Percentiles rank a stretch among this genome's conserved stretches.
These are phyloP conservation scores for Centella asiatica DNA, from an alignment of 129 eudicot genomes.

Conservation along the genomic window DNA sequence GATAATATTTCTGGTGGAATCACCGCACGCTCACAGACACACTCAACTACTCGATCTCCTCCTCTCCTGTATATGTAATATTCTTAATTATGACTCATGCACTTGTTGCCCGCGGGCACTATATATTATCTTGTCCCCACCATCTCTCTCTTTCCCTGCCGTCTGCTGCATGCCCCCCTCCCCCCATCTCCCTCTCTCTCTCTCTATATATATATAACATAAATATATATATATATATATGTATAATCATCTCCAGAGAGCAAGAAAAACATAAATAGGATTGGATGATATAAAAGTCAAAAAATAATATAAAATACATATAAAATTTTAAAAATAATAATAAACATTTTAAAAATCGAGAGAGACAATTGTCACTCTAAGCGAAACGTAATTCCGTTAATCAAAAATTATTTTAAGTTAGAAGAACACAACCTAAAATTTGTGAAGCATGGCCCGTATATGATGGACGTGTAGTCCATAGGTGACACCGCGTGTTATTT, in stretches of 20 bases:
- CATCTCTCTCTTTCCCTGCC: not conserved
- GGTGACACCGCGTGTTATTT: conserved; percentile 1
- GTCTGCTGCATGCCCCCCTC: not conserved
- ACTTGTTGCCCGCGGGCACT: not conserved
- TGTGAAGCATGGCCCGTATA: not conserved
- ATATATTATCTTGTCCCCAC: not conserved
- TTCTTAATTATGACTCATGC: too few relatives aligned
- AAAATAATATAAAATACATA: too few relatives aligned
- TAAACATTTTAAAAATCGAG: too few relatives aligned
- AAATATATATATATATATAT: too few relatives aligned
- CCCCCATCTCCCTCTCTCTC: not conserved
- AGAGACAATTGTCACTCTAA: too few relatives aligned
- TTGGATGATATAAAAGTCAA: too few relatives aligned
- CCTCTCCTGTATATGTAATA: not conserved
- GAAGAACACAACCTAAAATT: not conserved
- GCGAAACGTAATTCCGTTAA: too few relatives aligned
- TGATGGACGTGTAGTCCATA: conserved; percentile 9
- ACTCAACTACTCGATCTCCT: not conserved
- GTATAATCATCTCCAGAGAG: too few relatives aligned
- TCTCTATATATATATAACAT: too few relatives aligned
- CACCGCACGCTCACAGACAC: not conserved
- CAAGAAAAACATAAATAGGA: too few relatives aligned
- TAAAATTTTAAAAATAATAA: too few relatives aligned
- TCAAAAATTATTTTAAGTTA: not conserved
- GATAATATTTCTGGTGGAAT: conserved; percentile 4